A percentile compares a stretch with the other conserved stretches of the same genome.
Evolutionary conservation across 176 grass and related monocot genomes (phyloP).

Genomic region (Phyllostachys edulis): DNA sequence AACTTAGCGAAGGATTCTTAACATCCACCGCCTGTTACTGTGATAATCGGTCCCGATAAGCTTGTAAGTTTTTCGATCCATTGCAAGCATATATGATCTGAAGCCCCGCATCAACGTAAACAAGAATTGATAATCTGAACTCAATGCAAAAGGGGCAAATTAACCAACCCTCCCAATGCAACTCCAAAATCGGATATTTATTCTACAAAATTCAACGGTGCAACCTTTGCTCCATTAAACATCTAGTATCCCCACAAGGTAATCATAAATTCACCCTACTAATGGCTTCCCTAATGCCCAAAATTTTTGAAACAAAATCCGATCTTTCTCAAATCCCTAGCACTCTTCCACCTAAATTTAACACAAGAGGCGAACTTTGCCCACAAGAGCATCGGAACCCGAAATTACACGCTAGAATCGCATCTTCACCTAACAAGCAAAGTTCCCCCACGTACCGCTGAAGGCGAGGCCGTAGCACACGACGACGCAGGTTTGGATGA

Average conservation of each 20-base stretch:
- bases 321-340: not conserved
- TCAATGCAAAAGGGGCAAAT: not conserved
- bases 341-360: not conserved
- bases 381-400: not conserved
- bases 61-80: slow-evolving; percentile 88
- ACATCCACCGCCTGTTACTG: slow-evolving; percentile 88
- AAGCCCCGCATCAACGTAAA: slow-evolving; percentile 57
- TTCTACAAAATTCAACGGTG: not conserved
- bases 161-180: not conserved
- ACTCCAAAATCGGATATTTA: not conserved
- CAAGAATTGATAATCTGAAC: not conserved
- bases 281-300: not conserved
- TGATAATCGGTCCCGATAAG: slow-evolving; percentile 84
- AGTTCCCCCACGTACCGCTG: not conserved
- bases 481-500: slow-evolving; percentile 82
- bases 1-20: slow-evolving; percentile 80
- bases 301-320: not conserved
- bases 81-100: slow-evolving; percentile 80
- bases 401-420: not conserved
- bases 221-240: not conserved
- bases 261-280: not conserved
- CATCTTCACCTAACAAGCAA: slow-evolving; percentile 22
- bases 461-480: slow-evolving; percentile 56
- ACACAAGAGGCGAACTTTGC: not conserved
- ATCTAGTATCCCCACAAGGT: not conserved